Base-by-base conservation (phyloP, 768 basidiomycete species). In the Boletus rufocinnamomeus region DNA sequence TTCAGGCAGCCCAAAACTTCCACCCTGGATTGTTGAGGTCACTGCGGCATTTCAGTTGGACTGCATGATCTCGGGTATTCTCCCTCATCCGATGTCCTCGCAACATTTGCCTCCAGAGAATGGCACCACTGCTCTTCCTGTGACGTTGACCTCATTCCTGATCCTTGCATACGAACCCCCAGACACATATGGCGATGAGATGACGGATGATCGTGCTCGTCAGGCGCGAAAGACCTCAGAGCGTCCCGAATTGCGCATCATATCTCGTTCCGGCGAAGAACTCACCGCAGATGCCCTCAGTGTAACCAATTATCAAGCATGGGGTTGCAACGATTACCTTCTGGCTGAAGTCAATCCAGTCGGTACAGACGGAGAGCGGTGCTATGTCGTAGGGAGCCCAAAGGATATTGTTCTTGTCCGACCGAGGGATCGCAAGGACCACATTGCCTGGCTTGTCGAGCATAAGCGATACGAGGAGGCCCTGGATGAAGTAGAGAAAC, bases 231-330 rank as follows among this genome's bases (percentile, higher is more conserved):
- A 92, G 71, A 83, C 82, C 0, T 91, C 95, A 0, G 89, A 93
- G 61, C 88, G 91, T n/a, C 97, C 97, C 8, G 96, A 98, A 73
- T 80, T 99, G 50, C 86, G 93, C 14, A 91, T 99, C 64, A 89
- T 99, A 61, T 90, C 92, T 2, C 87, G 88, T 27, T 81, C 82
- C 1, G 95, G 96, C 1, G 94, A 98, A 67, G 95, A 97, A 71
- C 78, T 93, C 2, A 83, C 91, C 0, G 82, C 87, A 2, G 96
- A 98, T 71, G 91, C 89, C 1, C 80, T 98, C 47, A 83, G 82
- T 45, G 81, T 99, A 41, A 76, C 84, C 28, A 84, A 87, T 63
- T 98, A 82, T 72, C 87, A 93, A 67, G 76, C 82, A 10, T 97
- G 90, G 84, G 86, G 88, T 5, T 98, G 97, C 71, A 95, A 95